Percentiles rank a stretch among this genome's conserved stretches.
Conservation (phyloP, 1,284 basidiomycete species). For the Microbotryum intermedium region DNA sequence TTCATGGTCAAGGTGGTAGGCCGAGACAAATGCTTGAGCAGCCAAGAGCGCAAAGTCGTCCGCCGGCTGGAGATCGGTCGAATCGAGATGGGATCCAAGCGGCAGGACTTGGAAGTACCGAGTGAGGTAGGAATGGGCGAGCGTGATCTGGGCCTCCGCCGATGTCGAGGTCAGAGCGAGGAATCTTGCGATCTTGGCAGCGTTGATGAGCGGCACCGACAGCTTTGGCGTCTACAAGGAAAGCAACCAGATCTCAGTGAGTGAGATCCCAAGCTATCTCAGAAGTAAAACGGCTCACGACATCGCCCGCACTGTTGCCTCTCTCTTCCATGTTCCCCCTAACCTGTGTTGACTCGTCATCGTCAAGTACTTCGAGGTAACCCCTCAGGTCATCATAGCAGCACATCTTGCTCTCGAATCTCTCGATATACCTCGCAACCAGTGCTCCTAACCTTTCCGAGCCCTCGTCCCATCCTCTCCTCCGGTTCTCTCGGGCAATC, state of each 20-base stretch:
- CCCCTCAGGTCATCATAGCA: slow-evolving; percentile 74
- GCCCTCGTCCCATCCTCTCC: slow-evolving; percentile 37
- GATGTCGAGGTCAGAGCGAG: slow-evolving; percentile 48
- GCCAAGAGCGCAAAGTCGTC: slow-evolving; percentile 74
- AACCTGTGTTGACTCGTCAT: slow-evolving; percentile 23
- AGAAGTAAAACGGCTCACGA: neutral
- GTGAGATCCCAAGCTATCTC: neutral
- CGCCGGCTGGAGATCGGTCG: slow-evolving; percentile 69
- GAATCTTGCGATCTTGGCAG: slow-evolving; percentile 59
- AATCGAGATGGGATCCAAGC: slow-evolving; percentile 61
- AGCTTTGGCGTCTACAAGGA: slow-evolving; percentile 45
- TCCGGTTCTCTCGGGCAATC: slow-evolving; percentile 14
- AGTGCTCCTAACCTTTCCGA: slow-evolving; percentile 39
- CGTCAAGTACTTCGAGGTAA: slow-evolving; percentile 49
- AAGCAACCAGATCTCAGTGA: neutral
- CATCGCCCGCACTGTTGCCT: neutral
- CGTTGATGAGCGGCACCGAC: slow-evolving; percentile 57
- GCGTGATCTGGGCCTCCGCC: slow-evolving; percentile 49
- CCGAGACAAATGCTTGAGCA: slow-evolving; percentile 47
- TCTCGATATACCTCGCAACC: slow-evolving; percentile 55
- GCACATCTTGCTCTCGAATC: slow-evolving; percentile 67
- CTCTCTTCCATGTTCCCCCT: slow-evolving; percentile 6
- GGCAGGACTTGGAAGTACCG: slow-evolving; percentile 58
- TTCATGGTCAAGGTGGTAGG: slow-evolving; percentile 34
- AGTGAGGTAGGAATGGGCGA: slow-evolving; percentile 49